A percentile compares a stretch with the other conserved stretches of the same genome.
Conservation (phyloP, 2,329 filamentous ascomycete genomes). For the Grosmannia huntii region DNA sequence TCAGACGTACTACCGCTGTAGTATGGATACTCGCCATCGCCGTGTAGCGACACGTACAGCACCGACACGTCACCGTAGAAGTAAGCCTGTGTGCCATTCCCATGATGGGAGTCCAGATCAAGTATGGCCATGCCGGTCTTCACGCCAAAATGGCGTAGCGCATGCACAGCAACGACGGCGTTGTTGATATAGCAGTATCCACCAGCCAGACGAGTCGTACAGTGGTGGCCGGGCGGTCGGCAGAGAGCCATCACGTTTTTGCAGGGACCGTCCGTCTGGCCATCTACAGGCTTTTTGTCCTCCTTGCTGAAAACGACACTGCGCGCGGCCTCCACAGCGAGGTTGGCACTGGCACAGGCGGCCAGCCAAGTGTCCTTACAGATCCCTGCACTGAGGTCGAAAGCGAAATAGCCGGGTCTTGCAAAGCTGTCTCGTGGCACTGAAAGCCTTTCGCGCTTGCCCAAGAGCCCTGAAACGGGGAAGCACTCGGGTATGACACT, state of each 20-base stretch:
- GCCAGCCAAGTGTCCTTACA: constrained; percentile 12
- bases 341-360: constrained; percentile 12
- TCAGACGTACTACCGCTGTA: constrained; percentile 14
- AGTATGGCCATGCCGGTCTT: constrained; percentile 11
- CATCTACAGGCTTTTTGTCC: not conserved
- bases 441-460: constrained; percentile 2
- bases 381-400: constrained; percentile 15
- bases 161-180: constrained; percentile 13
- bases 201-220: constrained; percentile 13
- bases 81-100: constrained; percentile 17
- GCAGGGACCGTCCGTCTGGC: not conserved
- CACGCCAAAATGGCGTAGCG: constrained; percentile 6
- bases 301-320: not conserved
- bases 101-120: constrained; percentile 18
- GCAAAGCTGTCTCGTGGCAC: constrained; percentile 10
- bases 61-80: constrained; percentile 19
- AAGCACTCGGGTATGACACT: constrained; percentile 16
- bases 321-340: constrained; percentile 11
- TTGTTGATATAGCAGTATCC: constrained; percentile 19
- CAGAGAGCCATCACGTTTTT: constrained; percentile 13
- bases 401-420: constrained; percentile 14
- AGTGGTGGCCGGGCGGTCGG: constrained; percentile 17
- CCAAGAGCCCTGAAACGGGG: constrained; percentile 3
- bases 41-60: constrained; percentile 21
- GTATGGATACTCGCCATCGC: constrained; percentile 21